Base-by-base conservation (phyloP, 495 filamentous ascomycete genomes). In the Tricharina praecox region DNA sequence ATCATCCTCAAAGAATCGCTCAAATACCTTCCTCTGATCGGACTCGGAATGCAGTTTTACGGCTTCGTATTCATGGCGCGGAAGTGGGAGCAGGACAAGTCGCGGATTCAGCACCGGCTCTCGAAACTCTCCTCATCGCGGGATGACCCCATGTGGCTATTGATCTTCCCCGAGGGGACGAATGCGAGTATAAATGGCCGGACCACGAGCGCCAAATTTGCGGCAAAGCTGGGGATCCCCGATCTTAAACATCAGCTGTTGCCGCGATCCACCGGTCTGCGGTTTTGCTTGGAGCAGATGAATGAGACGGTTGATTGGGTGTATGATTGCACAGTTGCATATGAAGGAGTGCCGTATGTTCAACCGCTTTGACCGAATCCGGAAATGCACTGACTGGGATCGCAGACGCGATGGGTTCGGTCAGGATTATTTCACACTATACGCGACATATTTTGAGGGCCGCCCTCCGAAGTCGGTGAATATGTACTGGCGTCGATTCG, bases 1-100 rank as follows among this genome's bases (percentile, higher is more conserved):
- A 87, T 90, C 52, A 85, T 90, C 55, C 63, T 88, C 11, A 87
- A 87, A 59, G 81, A 90, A 64, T 81, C 77, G 3, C 67, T 90
- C 47, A 84, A 82, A 60, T 77, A 72, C 38, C 75, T 87, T 18
- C 83, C 83, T 8, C 56, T 88, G 23, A 63, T 87, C 26, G 83
- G 83, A 0, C 26, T 50, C 3, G 84, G 82, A 23, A 87, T 87
- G 79, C 72, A 76, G 68, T 82, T 90, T 60, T 80, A 76, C 52
- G 73, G 80, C 43, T 90, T 88, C 65, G 79, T 90, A 51, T 88
- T 90, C 63, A 75, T 90, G 64, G 78, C 81, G 2, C 70, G 83
- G 23, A 85, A 84, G 51, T 85, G 82, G 84, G 69, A 74, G n/a
- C 74, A 71, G 36, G 83, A 90, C 59, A 76, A 80, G 59, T 72